A percentile compares a stretch with the other conserved stretches of the same genome.
phyloP scores from a whole-genome alignment of 2,329 filamentous ascomycete genomes.

The Nigrospora sphaerica region DNA sequence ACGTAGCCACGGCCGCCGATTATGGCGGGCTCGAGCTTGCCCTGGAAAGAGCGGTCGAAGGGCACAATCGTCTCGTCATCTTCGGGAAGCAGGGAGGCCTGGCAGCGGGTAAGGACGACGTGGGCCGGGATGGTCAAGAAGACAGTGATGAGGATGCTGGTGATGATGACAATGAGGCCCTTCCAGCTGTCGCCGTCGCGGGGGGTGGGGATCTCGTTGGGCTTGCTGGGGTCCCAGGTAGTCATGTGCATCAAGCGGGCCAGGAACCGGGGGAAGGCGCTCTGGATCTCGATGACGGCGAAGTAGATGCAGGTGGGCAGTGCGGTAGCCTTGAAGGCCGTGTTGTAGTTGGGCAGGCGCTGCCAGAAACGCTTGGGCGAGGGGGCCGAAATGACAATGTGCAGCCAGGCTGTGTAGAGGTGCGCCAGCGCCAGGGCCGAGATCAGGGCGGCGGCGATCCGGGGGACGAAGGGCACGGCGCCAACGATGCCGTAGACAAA shows the following conservation, averaged over 20 bases:
- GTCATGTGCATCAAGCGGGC: conserved; percentile 41
- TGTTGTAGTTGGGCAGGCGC: conserved; percentile 60
- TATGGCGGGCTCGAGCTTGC: conserved; percentile 67
- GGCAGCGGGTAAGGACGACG: conserved; percentile 73
- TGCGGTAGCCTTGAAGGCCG: conserved; percentile 61
- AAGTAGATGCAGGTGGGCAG: conserved; percentile 59
- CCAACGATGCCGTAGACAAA: conserved; percentile 37
- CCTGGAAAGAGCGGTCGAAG: conserved; percentile 81
- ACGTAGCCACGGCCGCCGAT: conserved; percentile 67
- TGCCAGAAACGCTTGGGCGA: conserved; percentile 57
- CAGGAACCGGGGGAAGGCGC: conserved; percentile 39
- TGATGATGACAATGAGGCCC: conserved; percentile 33
- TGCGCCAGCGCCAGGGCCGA: conserved; percentile 57
- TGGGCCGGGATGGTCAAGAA: conserved; percentile 68
- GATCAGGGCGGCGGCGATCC: conserved; percentile 42
- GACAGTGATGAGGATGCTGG: conserved; percentile 44
- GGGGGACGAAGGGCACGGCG: conserved; percentile 25
- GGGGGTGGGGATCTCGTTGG: conserved; percentile 27
- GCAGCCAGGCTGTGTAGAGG: conserved; percentile 72
- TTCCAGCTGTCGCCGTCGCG: conserved; percentile 37
- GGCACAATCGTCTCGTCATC: conserved; percentile 79
- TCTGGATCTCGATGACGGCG: conserved; percentile 44
- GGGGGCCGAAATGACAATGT: conserved; percentile 72
- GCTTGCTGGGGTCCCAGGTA: conserved; percentile 25
- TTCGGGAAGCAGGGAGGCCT: conserved; percentile 78